phyloP scores from a whole-genome alignment of 2,329 filamentous ascomycete genomes.

The Nothopassalora personata region DNA sequence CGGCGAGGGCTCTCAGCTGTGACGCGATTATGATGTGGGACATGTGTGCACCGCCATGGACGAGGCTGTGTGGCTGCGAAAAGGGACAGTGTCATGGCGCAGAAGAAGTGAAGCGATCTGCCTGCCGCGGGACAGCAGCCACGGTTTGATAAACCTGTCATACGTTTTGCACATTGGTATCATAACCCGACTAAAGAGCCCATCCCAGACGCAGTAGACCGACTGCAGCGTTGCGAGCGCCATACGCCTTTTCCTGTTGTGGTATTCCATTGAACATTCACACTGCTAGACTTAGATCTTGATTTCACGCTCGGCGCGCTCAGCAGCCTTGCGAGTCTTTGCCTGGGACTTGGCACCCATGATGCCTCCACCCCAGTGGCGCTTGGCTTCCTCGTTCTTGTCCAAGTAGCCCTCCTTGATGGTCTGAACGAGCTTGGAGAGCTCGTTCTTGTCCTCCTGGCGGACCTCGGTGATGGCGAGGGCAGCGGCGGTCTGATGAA shows the following conservation, averaged over 20 bases:
- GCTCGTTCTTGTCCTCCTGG: conserved; percentile 95
- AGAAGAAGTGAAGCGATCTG: not conserved
- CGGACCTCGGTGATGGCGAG: conserved; percentile 95
- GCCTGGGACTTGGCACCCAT: conserved; percentile 93
- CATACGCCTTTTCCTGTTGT: conserved; percentile 16
- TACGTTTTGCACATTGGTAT: conserved; percentile 19
- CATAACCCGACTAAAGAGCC: conserved; percentile 16
- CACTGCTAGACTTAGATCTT: conserved; percentile 68
- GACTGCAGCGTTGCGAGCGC: conserved; percentile 18
- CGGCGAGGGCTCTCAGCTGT: not conserved
- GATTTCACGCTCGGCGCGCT: conserved; percentile 89
- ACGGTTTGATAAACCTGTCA: conserved; percentile 16
- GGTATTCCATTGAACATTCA: conserved; percentile 6
- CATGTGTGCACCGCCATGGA: too few species aligned
- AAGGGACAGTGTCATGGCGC: too few species aligned
- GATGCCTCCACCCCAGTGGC: conserved; percentile 99
- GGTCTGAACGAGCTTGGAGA: conserved; percentile 90
- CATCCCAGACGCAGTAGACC: conserved; percentile 18
- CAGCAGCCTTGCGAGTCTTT: conserved; percentile 77
- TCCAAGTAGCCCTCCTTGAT: conserved; percentile 98
- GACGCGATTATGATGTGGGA: too few species aligned
- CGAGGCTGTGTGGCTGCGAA: too few species aligned
- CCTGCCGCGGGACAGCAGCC: conserved; percentile 22
- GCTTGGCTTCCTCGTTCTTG: conserved; percentile 85
- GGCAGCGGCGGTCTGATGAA: conserved; percentile 85